These are phyloP conservation scores for Hericium erinaceus DNA, from an alignment of 768 basidiomycete genomes.

Conservation along the genomic window DNA sequence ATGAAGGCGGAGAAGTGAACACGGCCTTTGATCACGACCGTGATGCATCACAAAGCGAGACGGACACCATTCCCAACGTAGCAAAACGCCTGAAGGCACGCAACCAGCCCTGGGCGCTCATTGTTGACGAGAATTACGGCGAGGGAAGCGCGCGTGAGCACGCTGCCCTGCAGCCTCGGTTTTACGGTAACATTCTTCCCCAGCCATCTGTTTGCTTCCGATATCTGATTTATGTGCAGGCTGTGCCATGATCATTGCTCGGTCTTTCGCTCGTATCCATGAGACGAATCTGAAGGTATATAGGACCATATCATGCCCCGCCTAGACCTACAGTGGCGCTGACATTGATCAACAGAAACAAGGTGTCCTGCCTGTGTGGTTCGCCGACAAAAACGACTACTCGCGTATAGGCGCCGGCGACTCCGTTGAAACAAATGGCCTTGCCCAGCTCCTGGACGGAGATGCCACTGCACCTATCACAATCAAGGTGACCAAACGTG, in stretches of 20 bases:
- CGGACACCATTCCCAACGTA: slow-evolving; percentile 82
- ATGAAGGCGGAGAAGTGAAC: slow-evolving; percentile 91
- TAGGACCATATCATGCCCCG: neutral
- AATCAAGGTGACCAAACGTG: slow-evolving; percentile 56
- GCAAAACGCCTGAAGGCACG: slow-evolving; percentile 84
- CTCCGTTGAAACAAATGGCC: slow-evolving; percentile 72
- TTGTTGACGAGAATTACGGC: slow-evolving; percentile 97
- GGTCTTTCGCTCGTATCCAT: slow-evolving; percentile 96
- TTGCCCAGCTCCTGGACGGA: slow-evolving; percentile 51
- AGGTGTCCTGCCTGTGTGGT: slow-evolving; percentile 94
- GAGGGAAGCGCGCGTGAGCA: slow-evolving; percentile 98
- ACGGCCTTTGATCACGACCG: slow-evolving; percentile 75
- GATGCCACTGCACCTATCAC: slow-evolving; percentile 32
- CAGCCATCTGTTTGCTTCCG: too few relatives aligned
- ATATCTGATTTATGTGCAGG: slow-evolving; percentile 32
- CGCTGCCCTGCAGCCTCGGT: slow-evolving; percentile 92
- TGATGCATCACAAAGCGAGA: slow-evolving; percentile 29
- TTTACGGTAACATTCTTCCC: slow-evolving; percentile 51
- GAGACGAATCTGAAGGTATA: slow-evolving; percentile 87
- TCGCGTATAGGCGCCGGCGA: slow-evolving; percentile 76
- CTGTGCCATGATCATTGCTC: slow-evolving; percentile 77
- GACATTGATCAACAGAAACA: slow-evolving; percentile 61
- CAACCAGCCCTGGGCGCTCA: slow-evolving; percentile 81
- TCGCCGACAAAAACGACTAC: slow-evolving; percentile 81
- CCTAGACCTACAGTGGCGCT: neutral